Base-by-base conservation (phyloP, 371 early-diverging fungal genomes). In the Mucor irregularis region DNA sequence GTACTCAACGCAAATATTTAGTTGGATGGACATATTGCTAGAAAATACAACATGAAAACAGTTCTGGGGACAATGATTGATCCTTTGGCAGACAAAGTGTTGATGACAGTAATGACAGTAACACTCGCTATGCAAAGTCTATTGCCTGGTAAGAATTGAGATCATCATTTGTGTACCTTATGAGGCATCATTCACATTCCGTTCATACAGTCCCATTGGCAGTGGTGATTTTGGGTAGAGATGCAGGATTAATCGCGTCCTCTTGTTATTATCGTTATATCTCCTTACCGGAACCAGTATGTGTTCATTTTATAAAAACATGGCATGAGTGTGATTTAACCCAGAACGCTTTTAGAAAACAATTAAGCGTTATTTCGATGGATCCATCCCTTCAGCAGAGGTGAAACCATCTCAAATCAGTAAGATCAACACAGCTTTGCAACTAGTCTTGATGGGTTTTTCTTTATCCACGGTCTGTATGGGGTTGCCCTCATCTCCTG, bases 61-160 rank as follows among this genome's bases (percentile, higher is more conserved):
- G 74, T 90, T 29, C 74, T 96, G 16, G 98, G 98, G 5, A 90
- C 93, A 0, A 90, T 95, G 19, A 82, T 97, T 39, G 98, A 98
- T 62, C 98, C 98, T 4, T 85, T 90, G n/a, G 97, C 97, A 4
- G 98, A 98, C 74, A 98, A 98, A 70, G 83, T 89, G 3, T 68
- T 98, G 21, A 95, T 97, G 96, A 94, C 95, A 0, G 85, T 89
- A 10, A 66, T 97, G 70, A 91, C 93, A 9, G 78, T 95, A 3
- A 87, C 95, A 24, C 66, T 97, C 49, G 82, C 87, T 4, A 81
- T 81, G 63, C 81, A 86, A 26, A 83, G 84, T 11, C 70, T 93
- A 45, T 59, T 98, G 46, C 95, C 98, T 29, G 58, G 93, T 91
- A 76, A 57, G 73, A 34, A n/a, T n/a, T n/a, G n/a, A n/a, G n/a